These are phyloP conservation scores for Talaromyces sp. DNA, from an alignment of 2,329 filamentous ascomycete genomes.

Conservation along the genomic window DNA sequence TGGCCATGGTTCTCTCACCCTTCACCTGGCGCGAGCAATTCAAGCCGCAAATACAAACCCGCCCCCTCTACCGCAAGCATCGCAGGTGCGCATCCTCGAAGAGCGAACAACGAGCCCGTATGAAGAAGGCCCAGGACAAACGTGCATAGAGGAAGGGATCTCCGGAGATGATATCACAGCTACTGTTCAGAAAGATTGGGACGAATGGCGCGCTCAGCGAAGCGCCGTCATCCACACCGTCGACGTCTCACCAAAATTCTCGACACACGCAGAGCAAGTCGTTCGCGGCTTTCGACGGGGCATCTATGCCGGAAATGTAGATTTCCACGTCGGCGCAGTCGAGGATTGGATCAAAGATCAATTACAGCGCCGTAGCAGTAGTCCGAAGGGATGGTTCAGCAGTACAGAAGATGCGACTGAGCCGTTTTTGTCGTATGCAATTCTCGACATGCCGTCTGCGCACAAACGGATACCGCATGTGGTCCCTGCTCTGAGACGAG, in stretches of 20 bases:
- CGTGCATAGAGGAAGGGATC: slow-evolving; percentile 18
- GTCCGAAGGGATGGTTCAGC: neutral
- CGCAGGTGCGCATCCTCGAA: slow-evolving; percentile 32
- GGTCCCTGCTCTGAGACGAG: slow-evolving; percentile 54
- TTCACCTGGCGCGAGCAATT: slow-evolving; percentile 71
- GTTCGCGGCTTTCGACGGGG: slow-evolving; percentile 65
- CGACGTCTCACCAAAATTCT: slow-evolving; percentile 61
- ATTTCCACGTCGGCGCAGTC: slow-evolving; percentile 69
- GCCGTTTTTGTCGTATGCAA: slow-evolving; percentile 67
- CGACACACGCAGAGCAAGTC: slow-evolving; percentile 60
- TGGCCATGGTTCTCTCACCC: slow-evolving; percentile 74
- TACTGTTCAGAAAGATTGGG: slow-evolving; percentile 37
- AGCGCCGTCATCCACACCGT: slow-evolving; percentile 71
- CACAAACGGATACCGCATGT: slow-evolving; percentile 49
- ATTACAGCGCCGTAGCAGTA: slow-evolving; percentile 39
- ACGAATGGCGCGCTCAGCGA: slow-evolving; percentile 50
- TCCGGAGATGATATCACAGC: slow-evolving; percentile 16
- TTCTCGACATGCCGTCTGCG: slow-evolving; percentile 69
- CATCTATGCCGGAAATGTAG: slow-evolving; percentile 65
- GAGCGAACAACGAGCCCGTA: slow-evolving; percentile 24
- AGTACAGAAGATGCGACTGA: slow-evolving; percentile 25
- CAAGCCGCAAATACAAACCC: slow-evolving; percentile 65
- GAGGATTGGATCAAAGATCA: slow-evolving; percentile 60
- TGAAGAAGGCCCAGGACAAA: slow-evolving; percentile 23
- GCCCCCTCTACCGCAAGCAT: slow-evolving; percentile 40